Evolutionary conservation across 306 rosid species (phyloP).

Genomic region (Sophora flavescens): DNA sequence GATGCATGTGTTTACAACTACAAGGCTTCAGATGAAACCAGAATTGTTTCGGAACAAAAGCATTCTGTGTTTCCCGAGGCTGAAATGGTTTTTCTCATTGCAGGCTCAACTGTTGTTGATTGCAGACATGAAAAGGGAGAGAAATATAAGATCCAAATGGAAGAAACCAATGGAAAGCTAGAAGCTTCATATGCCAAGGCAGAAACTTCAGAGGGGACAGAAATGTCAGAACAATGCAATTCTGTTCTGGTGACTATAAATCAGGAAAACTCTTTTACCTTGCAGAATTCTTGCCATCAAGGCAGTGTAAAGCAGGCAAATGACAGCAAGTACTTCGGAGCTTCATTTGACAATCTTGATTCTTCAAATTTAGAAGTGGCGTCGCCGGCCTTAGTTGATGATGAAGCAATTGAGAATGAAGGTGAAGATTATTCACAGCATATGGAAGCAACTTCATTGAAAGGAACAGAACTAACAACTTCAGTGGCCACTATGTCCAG

Average conservation of each 20-base stretch:
- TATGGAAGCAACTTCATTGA: conserved; percentile 40
- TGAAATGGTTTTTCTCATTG: conserved; percentile 29
- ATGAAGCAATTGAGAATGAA: conserved; percentile 44
- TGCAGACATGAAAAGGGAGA: conserved; percentile 39
- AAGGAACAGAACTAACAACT: conserved; percentile 44
- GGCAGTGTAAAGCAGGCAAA: conserved; percentile 33
- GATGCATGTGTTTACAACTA: conserved; percentile 37
- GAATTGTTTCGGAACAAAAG: conserved; percentile 41
- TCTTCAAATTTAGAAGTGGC: conserved; percentile 50
- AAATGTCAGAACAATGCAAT: conserved; percentile 41
- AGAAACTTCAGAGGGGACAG: conserved; percentile 31
- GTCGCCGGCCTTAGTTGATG: conserved; percentile 46
- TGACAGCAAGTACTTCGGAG: conserved; percentile 22
- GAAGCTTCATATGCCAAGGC: conserved; percentile 46
- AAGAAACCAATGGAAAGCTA: conserved; percentile 40
- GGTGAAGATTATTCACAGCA: conserved; percentile 42
- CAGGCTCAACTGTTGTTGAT: conserved; percentile 34
- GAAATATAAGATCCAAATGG: conserved; percentile 27
- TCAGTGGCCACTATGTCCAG: conserved; percentile 40
- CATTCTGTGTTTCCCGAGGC: conserved; percentile 41
- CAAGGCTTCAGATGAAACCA: conserved; percentile 49
- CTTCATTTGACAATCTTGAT: conserved; percentile 39
- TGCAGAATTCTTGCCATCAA: conserved; percentile 40
- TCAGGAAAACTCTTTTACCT: conserved; percentile 42
- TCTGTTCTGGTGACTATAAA: conserved; percentile 33